These are phyloP conservation scores for Trichothecium roseum DNA, from an alignment of 2,329 filamentous ascomycete genomes.

Conservation along the genomic window DNA sequence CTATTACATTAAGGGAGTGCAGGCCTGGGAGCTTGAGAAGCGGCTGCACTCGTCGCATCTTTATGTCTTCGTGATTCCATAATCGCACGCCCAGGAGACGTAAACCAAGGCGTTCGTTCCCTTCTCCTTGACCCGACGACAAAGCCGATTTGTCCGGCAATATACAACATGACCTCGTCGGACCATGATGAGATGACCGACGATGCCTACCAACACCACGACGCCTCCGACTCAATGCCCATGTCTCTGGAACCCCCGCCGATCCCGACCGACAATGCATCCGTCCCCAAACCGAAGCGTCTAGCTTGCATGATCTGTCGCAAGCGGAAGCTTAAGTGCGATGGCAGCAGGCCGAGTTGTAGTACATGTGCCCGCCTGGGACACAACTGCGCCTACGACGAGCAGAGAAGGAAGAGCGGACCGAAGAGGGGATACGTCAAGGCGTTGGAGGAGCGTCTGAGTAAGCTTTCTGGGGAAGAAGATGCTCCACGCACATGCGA, in stretches of 20 bases:
- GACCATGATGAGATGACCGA: slow-evolving; percentile 22
- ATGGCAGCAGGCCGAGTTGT: slow-evolving; percentile 74
- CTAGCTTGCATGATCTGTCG: slow-evolving; percentile 92
- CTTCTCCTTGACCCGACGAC: background rate
- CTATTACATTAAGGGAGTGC: too few species aligned
- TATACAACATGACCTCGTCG: slow-evolving; percentile 20
- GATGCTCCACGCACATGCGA: background rate
- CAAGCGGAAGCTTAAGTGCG: slow-evolving; percentile 85
- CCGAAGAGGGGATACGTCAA: slow-evolving; percentile 94
- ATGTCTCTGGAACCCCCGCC: slow-evolving; percentile 26
- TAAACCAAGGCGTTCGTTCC: too few species aligned
- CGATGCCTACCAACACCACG: slow-evolving; percentile 16
- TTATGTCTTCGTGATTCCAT: too few species aligned
- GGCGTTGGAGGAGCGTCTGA: slow-evolving; percentile 81
- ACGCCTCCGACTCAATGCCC: slow-evolving; percentile 22
- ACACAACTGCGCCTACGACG: slow-evolving; percentile 83
- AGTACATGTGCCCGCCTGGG: slow-evolving; percentile 80
- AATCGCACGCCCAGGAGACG: too few species aligned
- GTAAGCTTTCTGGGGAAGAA: slow-evolving; percentile 39
- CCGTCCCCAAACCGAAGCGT: slow-evolving; percentile 72
- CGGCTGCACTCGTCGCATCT: too few species aligned
- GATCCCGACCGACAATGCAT: slow-evolving; percentile 36
- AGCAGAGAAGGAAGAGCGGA: slow-evolving; percentile 87
- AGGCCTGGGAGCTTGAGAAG: too few species aligned
- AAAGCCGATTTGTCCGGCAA: slow-evolving; percentile 11